Evolutionary conservation across 1,284 basidiomycete species (phyloP), one percentile per base, ranked within the genome.

Genomic region (Ganoderma lingzhi): DNA sequence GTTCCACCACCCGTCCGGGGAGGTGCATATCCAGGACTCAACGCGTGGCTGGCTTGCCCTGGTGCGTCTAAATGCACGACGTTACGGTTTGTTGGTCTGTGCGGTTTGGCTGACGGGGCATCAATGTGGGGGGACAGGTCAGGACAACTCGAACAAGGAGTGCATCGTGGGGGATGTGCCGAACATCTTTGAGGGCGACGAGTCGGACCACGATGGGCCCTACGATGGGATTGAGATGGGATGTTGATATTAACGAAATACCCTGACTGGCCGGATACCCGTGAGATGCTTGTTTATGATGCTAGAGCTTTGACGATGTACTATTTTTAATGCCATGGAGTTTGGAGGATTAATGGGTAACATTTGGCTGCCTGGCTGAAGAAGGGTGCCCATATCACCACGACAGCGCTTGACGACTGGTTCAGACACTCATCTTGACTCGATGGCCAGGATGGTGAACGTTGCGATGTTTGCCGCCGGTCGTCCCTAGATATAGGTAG

Each of bases 161-260:
- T 92, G 90, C 76, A 85, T 80, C 19, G 84, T 83, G 23, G 89
- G 89, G 1, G 86, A 86, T 63, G 90, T 91, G 0, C 35, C 62
- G 17, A 82, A 82, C 41, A 83, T 91, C 68, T 83, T 86, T 19
- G 80, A 80, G 0, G 81, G 86, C 3, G 73, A 83, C 56, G 39
- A 75, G 60, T 44, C 66, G 3, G 80, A 92, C 72, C 91, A 92
- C 72, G 76, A 80, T 65, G 87, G 88, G 0, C 89, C 89, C 2
- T 91, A 90, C 74, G 83, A 88, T 68, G 86, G 85, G n/a, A 79
- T 91, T 59, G 70, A 63, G 35, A 89, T 91, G 83, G 84, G 84
- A 0, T 86, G 85, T 70, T 85, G n/a, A 51, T 32, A 32, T 6
- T 2, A 19, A 15, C 3, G 45, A 19, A 23, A 44, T 44, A 17